These are phyloP conservation scores for Chloranthus sessilifolius DNA, from an alignment of 164 flowering plant species.

Conservation along the genomic window DNA sequence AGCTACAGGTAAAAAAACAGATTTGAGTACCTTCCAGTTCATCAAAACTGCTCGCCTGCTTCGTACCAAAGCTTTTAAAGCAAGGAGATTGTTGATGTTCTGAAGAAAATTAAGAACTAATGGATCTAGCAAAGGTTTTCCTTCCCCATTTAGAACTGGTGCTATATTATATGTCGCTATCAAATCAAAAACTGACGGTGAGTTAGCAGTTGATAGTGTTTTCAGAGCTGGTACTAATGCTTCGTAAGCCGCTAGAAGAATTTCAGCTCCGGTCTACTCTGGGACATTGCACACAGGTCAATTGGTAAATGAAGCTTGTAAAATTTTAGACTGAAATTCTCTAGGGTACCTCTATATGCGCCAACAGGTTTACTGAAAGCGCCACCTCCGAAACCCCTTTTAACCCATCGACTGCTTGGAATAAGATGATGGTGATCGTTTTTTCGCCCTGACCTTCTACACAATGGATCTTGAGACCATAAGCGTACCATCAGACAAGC, in stretches of 20 bases:
- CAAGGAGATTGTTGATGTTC: conserved; percentile 55
- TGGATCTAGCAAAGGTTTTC: conserved; percentile 39
- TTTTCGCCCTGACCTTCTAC: no score
- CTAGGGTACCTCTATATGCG: no score
- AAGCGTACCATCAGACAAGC: no score
- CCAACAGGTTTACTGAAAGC: no score
- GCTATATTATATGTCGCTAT: conserved; percentile 19
- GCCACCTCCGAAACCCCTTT: no score
- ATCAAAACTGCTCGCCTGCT: conserved; percentile 71
- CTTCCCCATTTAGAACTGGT: conserved; percentile 17
- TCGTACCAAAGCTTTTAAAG: conserved; percentile 47
- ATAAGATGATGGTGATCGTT: no score
- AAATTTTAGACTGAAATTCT: neutral
- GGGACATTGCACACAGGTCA: conserved; percentile 14
- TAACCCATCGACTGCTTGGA: no score
- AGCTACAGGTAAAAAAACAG: conserved; percentile 1
- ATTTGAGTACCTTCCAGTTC: conserved; percentile 69
- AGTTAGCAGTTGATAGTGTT: conserved; percentile 34
- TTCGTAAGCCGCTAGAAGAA: conserved; percentile 73
- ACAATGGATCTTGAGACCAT: no score
- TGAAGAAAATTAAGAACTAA: conserved; percentile 50
- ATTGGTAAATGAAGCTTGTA: conserved; percentile 1
- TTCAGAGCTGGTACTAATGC: conserved; percentile 57
- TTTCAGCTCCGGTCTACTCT: conserved; percentile 65
- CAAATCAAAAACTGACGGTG: conserved; percentile 31